phyloP scores from a whole-genome alignment of 306 rosid species.

The Prunus kanzakura region DNA sequence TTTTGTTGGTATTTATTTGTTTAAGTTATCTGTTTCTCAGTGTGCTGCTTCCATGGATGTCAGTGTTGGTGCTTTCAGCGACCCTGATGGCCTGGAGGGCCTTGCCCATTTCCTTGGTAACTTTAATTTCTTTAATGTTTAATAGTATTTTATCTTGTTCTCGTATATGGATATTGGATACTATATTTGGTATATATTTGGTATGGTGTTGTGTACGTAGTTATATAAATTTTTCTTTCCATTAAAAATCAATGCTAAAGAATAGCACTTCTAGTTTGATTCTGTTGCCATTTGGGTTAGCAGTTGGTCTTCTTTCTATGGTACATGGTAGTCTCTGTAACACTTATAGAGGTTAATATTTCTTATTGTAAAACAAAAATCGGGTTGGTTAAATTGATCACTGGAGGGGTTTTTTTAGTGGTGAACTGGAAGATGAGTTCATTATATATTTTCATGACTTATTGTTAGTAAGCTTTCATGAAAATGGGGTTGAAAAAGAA shows the following conservation, averaged over 20 bases:
- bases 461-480: not conserved
- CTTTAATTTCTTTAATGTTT: not conserved
- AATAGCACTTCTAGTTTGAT: not conserved
- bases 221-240: not conserved
- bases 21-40: constrained; percentile 27
- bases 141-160: not conserved
- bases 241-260: not conserved
- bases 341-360: not conserved
- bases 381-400: not conserved
- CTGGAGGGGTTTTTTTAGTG: not conserved
- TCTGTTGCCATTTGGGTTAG: not conserved
- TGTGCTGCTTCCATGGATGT: constrained; percentile 98
- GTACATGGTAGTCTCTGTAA: not conserved
- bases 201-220: no score
- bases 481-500: not conserved
- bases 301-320: not conserved
- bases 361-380: not conserved
- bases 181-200: no score
- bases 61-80: constrained; percentile 77
- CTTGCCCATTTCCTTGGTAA: constrained; percentile 95
- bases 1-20: not conserved
- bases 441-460: not conserved
- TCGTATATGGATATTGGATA: not conserved
- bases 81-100: constrained; percentile 88
- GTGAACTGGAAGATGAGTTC: not conserved